These are phyloP conservation scores for Crithidia sp. DNA, from an alignment of 208 protist species.

Conservation along the genomic window DNA sequence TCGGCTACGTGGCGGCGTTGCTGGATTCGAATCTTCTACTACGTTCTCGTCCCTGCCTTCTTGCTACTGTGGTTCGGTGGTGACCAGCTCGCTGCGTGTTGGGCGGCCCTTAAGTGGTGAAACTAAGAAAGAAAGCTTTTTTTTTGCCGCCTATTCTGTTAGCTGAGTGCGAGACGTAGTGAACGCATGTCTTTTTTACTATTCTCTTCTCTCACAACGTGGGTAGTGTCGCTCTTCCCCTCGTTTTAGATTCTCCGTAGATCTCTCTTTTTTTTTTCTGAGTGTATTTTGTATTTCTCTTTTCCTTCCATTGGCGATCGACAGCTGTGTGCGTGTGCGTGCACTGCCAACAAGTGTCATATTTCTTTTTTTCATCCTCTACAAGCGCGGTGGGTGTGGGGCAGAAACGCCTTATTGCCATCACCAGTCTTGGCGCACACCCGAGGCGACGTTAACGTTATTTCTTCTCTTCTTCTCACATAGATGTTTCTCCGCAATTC, in stretches of 20 bases:
- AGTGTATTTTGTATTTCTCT: not conserved
- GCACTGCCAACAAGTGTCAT: no score
- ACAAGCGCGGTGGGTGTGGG: no score
- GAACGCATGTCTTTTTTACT: not conserved
- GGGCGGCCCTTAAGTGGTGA: no score
- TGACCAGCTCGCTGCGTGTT: not conserved
- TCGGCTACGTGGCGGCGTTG: slow-evolving; percentile 8
- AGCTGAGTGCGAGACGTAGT: no score
- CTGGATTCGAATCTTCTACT: slow-evolving; percentile 29
- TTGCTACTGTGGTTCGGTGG: not conserved
- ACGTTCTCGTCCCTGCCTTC: slow-evolving; percentile 1
- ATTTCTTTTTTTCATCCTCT: no score
- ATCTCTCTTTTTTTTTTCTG: not conserved
- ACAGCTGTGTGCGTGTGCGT: no score
- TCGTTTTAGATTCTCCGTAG: not conserved
- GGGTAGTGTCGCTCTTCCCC: not conserved
- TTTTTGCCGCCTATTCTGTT: slow-evolving; percentile 16
- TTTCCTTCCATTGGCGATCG: no score
- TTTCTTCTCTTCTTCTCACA: no score
- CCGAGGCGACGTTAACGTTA: no score
- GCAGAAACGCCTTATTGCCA: no score
- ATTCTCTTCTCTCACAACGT: not conserved
- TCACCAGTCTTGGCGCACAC: no score
- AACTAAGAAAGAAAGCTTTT: not conserved
- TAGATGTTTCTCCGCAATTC: no score